These are phyloP conservation scores for Recurvomyces mirabilis DNA, from an alignment of 495 filamentous ascomycete genomes.

Conservation along the genomic window DNA sequence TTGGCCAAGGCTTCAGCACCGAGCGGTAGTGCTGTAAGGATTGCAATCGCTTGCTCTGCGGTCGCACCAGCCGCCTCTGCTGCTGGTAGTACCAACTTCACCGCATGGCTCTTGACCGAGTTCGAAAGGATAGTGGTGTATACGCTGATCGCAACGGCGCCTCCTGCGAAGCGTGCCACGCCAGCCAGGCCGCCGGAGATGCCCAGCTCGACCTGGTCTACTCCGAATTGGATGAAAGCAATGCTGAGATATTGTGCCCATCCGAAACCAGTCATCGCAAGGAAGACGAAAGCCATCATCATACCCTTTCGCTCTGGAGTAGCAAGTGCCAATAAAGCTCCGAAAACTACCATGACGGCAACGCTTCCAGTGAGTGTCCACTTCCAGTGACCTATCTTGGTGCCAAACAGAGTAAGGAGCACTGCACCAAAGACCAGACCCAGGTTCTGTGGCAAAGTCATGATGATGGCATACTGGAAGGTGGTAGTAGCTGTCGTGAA, in stretches of 20 bases:
- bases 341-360: slow-evolving; percentile 28
- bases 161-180: slow-evolving; percentile 27
- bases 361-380: slow-evolving; percentile 25
- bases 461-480: slow-evolving; percentile 22
- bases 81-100: slow-evolving; percentile 15
- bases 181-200: slow-evolving; percentile 22
- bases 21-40: slow-evolving; percentile 18
- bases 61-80: slow-evolving; percentile 22
- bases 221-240: slow-evolving; percentile 26
- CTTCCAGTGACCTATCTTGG: slow-evolving; percentile 26
- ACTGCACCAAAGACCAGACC: slow-evolving; percentile 25
- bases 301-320: slow-evolving; percentile 22
- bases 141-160: slow-evolving; percentile 25
- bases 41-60: neutral
- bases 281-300: slow-evolving; percentile 30
- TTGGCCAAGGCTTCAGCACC: slow-evolving; percentile 12
- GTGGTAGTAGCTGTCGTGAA: slow-evolving; percentile 18
- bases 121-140: slow-evolving; percentile 24
- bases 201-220: slow-evolving; percentile 25
- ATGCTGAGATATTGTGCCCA: slow-evolving; percentile 27
- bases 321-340: slow-evolving; percentile 23
- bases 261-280: slow-evolving; percentile 21
- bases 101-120: neutral
- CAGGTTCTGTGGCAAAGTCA: slow-evolving; percentile 25
- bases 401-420: slow-evolving; percentile 25